Conservation (phyloP, 306 rosid species). For the Prunus salicina region DNA sequence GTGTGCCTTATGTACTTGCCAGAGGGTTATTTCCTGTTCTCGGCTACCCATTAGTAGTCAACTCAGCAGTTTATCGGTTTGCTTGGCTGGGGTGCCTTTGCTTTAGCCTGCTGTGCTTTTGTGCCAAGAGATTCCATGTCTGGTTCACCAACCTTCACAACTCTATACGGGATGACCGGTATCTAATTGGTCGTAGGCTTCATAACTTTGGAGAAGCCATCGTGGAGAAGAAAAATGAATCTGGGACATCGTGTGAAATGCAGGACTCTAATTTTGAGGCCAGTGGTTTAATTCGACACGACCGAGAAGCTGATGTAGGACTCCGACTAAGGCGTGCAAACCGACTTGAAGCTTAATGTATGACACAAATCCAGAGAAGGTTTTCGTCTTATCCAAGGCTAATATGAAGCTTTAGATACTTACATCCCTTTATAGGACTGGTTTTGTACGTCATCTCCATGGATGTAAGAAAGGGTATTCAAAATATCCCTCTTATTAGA, state of each 20-base stretch:
- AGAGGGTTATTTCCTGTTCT: conserved; percentile 90
- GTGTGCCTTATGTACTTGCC: conserved; percentile 90
- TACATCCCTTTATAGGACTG: not conserved
- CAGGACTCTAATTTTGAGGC: conserved; percentile 31
- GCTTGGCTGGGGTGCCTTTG: conserved; percentile 98
- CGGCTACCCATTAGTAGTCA: conserved; percentile 90
- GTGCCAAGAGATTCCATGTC: conserved; percentile 93
- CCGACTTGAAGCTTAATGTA: conserved; percentile 25
- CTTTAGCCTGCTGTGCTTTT: conserved; percentile 76
- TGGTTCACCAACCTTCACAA: conserved; percentile 99
- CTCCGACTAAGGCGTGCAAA: conserved; percentile 57
- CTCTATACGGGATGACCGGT: conserved; percentile 94
- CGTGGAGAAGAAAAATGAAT: conserved; percentile 36
- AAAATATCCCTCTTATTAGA: conserved; percentile 1
- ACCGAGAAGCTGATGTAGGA: conserved; percentile 66
- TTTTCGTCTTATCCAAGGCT: conserved; percentile 19
- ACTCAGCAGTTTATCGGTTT: conserved; percentile 94
- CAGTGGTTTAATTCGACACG: conserved; percentile 36
- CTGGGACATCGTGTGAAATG: conserved; percentile 31
- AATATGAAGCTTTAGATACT: conserved; percentile 25
- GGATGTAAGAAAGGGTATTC: conserved; percentile 20
- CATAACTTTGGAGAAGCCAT: conserved; percentile 83
- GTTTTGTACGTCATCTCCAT: conserved; percentile 19
- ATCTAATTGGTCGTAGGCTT: conserved; percentile 86
- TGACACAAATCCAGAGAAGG: not conserved